phyloP scores from a whole-genome alignment of 129 eudicot genomes.

The Flaveria ramosissima region DNA sequence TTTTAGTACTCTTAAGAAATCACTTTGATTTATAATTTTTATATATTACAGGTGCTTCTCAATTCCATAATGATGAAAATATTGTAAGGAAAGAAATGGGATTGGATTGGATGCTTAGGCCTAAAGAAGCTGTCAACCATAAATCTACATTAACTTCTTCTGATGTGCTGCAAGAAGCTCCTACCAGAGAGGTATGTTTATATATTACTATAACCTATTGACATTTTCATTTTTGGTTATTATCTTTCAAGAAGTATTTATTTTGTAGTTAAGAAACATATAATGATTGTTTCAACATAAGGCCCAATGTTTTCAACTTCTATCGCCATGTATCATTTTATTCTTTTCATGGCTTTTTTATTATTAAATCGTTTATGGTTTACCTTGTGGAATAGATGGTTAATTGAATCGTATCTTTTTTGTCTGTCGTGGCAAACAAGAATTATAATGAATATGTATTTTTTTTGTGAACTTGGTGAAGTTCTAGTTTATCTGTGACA shows the following conservation, averaged over 20 bases:
- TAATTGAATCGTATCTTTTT: not conserved
- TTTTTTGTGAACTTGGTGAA: not conserved
- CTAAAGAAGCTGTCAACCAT: slow-evolving; percentile 46
- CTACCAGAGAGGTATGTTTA: slow-evolving; percentile 62
- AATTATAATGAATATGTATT: not conserved
- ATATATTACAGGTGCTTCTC: slow-evolving; percentile 26
- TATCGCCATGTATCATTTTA: not conserved
- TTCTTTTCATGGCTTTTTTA: not conserved
- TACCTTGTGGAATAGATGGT: not conserved
- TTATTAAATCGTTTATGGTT: not conserved
- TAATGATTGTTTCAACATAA: not conserved
- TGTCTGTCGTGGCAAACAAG: slow-evolving; percentile 3
- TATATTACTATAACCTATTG: not conserved
- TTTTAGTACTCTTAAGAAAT: slow-evolving; percentile 2
- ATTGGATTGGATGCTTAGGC: slow-evolving; percentile 90
- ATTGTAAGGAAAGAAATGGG: slow-evolving; percentile 76
- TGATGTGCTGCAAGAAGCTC: slow-evolving; percentile 50
- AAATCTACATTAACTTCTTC: slow-evolving; percentile 29
- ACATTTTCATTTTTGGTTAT: not conserved
- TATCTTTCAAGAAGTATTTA: not conserved
- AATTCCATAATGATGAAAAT: slow-evolving; percentile 25
- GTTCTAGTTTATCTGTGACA: not conserved
- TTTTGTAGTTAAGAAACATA: not conserved
- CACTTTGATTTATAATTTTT: not conserved
- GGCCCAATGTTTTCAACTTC: not conserved